A percentile compares a stretch with the other conserved stretches of the same genome.
Evolutionary conservation across 208 protist genomes (phyloP).

Genomic region (Leishmania aethiopica): DNA sequence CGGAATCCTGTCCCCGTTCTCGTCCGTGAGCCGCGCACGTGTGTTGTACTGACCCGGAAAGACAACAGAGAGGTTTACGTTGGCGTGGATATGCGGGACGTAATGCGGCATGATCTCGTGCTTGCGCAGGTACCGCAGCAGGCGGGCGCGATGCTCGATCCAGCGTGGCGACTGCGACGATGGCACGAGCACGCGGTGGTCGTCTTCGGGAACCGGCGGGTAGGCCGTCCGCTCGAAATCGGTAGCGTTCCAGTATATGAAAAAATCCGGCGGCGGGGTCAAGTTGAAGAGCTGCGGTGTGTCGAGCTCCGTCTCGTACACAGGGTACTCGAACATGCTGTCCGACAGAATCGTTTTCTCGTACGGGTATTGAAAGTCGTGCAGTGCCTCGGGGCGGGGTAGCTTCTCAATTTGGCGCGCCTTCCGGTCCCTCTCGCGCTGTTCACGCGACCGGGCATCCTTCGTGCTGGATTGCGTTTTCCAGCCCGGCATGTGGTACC

Average conservation of each 20-base stretch:
- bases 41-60: conserved; percentile 74
- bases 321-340: conserved; percentile 90
- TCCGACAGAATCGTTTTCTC: conserved; percentile 91
- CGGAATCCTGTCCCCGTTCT: conserved; percentile 55
- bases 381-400: conserved; percentile 77
- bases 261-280: conserved; percentile 87
- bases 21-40: conserved; percentile 48
- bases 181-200: conserved; percentile 80
- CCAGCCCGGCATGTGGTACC: conserved; percentile 86
- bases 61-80: conserved; percentile 90
- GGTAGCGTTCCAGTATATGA: conserved; percentile 84
- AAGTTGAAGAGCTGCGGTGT: conserved; percentile 88
- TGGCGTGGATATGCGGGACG: conserved; percentile 59
- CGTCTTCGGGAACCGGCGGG: conserved; percentile 58
- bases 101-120: conserved; percentile 81
- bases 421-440: conserved; percentile 88
- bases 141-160: conserved; percentile 52
- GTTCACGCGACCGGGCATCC: conserved; percentile 81
- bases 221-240: conserved; percentile 88
- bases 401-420: conserved; percentile 91
- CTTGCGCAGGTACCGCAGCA: conserved; percentile 79
- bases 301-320: conserved; percentile 91
- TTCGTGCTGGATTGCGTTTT: conserved; percentile 87
- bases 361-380: conserved; percentile 91
- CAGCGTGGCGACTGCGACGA: conserved; percentile 41